These are phyloP conservation scores for Pterocarpus macrocarpus DNA, from an alignment of 306 rosid genomes.

Conservation along the genomic window DNA sequence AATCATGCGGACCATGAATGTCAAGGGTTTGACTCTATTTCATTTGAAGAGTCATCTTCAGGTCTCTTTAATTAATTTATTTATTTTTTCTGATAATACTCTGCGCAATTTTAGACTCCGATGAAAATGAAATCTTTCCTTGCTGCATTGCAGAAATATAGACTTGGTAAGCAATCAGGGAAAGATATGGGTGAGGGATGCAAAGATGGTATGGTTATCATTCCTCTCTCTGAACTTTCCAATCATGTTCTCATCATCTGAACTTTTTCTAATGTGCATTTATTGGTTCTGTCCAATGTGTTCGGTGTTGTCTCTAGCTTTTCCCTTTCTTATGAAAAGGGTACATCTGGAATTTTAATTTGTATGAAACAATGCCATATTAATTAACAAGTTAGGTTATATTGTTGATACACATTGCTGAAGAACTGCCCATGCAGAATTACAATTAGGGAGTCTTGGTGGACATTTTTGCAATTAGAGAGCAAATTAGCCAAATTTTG, in stretches of 20 bases:
- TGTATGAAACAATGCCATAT: conserved; percentile 23
- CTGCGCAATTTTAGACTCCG: conserved; percentile 19
- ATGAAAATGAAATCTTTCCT: conserved; percentile 41
- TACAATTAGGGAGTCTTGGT: neutral
- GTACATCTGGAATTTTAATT: conserved; percentile 19
- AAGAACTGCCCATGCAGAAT: conserved; percentile 1
- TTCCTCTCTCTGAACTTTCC: conserved; percentile 46
- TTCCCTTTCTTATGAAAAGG: conserved; percentile 12
- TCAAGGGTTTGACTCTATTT: conserved; percentile 96
- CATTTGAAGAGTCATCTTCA: conserved; percentile 99
- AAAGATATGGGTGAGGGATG: conserved; percentile 88
- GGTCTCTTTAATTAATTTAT: conserved; percentile 58
- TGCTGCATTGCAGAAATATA: conserved; percentile 81
- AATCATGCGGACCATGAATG: conserved; percentile 98
- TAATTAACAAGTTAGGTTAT: conserved; percentile 15
- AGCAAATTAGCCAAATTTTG: conserved; percentile 14
- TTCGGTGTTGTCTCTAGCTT: conserved; percentile 19
- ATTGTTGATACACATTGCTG: conserved; percentile 3
- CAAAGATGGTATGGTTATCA: conserved; percentile 82
- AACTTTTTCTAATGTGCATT: neutral
- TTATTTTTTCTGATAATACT: conserved; percentile 3
- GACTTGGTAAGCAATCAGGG: conserved; percentile 98
- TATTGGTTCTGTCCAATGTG: conserved; percentile 19
- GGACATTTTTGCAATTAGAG: conserved; percentile 25
- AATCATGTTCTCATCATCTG: conserved; percentile 39